Evolutionary conservation across 257 asterid genomes (phyloP).

Genomic region (Primulina tabacum): DNA sequence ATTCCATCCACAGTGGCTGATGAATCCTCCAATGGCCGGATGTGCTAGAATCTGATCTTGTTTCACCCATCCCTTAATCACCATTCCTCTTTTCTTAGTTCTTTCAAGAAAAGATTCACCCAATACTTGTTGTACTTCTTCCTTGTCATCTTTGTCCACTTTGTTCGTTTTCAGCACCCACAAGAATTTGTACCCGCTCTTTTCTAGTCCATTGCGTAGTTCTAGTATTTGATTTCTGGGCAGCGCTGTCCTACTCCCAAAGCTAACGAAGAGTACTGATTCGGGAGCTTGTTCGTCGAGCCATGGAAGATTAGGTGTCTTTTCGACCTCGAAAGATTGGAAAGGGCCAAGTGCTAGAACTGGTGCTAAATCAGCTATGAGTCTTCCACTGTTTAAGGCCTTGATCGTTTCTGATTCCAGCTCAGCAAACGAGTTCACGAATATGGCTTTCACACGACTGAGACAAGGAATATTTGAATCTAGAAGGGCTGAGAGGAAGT

Average conservation of each 20-base stretch:
- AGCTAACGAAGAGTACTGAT: conserved; percentile 43
- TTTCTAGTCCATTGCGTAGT: conserved; percentile 35
- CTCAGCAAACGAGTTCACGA: conserved; percentile 40
- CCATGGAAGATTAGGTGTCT: too few species aligned
- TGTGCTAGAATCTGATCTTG: conserved; percentile 34
- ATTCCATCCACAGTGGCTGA: conserved; percentile 47
- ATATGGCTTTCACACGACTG: conserved; percentile 23
- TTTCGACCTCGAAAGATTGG: conserved; percentile 12
- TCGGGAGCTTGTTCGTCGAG: conserved; percentile 1
- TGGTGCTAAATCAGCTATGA: conserved; percentile 1
- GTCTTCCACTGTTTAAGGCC: conserved; percentile 22
- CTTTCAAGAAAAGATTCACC: conserved; percentile 16
- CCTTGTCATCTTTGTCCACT: conserved; percentile 33
- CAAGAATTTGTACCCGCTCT: conserved; percentile 35
- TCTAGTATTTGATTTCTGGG: conserved; percentile 39
- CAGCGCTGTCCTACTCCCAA: conserved; percentile 49
- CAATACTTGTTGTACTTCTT: conserved; percentile 17
- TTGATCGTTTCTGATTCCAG: conserved; percentile 38
- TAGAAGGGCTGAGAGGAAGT: conserved; percentile 26
- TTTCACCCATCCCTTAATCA: conserved; percentile 24
- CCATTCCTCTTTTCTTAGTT: conserved; percentile 22
- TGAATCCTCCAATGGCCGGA: conserved; percentile 40
- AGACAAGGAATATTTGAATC: conserved; percentile 27
- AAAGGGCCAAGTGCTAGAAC: conserved; percentile 45
- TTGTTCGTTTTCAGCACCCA: conserved; percentile 42